These are phyloP conservation scores for Rhododendron griersonianum DNA, from an alignment of 148 eudicot genomes.

Conservation along the genomic window DNA sequence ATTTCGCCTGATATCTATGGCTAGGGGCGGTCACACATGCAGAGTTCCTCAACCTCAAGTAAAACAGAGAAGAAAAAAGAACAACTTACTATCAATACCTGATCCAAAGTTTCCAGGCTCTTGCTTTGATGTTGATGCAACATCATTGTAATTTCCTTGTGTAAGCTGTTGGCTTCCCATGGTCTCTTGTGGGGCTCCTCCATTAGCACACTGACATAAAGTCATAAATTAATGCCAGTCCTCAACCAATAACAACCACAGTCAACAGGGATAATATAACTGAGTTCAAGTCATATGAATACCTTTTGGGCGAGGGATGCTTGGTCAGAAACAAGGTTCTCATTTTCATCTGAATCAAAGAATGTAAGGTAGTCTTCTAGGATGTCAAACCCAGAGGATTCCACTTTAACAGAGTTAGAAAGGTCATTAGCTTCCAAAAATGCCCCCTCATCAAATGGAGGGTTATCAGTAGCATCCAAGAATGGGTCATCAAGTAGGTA, in stretches of 20 bases:
- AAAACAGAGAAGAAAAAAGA: not conserved
- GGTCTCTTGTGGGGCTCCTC: slow-evolving; percentile 26
- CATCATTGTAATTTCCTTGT: slow-evolving; percentile 20
- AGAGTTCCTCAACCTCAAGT: not conserved
- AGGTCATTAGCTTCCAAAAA: slow-evolving; percentile 66
- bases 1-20: not conserved
- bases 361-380: slow-evolving; percentile 46
- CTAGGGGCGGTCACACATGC: not conserved
- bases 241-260: not conserved
- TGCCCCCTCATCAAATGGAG: slow-evolving; percentile 36
- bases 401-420: slow-evolving; percentile 31
- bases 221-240: not conserved
- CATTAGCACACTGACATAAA: slow-evolving; percentile 26
- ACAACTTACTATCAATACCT: slow-evolving; percentile 28
- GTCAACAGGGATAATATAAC: not conserved
- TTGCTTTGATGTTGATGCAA: slow-evolving; percentile 49
- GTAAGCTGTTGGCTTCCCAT: slow-evolving; percentile 29
- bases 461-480: slow-evolving; percentile 27
- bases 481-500: slow-evolving; percentile 53
- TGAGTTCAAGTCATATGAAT: slow-evolving; percentile 9
- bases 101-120: slow-evolving; percentile 27
- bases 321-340: slow-evolving; percentile 31
- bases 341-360: slow-evolving; percentile 34
- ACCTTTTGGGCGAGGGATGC: slow-evolving; percentile 39
- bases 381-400: slow-evolving; percentile 41